Evolutionary conservation across 176 grass and related monocot genomes (phyloP).

Genomic region (Phoenix roebelenii): DNA sequence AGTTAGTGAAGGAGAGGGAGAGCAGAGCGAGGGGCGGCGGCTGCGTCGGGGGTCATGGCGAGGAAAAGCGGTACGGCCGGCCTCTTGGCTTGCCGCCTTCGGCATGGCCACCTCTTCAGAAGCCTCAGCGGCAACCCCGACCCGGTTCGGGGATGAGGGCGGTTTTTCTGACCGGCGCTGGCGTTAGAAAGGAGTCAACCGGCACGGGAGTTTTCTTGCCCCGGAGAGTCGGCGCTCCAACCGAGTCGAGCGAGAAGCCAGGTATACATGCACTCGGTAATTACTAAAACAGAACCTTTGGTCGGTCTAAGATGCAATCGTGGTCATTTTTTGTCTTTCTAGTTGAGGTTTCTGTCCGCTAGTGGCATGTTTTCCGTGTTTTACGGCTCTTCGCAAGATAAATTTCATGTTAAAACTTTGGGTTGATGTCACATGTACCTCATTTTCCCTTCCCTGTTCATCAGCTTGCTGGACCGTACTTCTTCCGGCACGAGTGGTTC

Average conservation of each 20-base stretch:
- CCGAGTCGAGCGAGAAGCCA: constrained; percentile 11
- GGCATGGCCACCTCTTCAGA: neutral
- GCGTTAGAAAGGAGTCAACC: constrained; percentile 12
- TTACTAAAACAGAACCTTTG: too few relatives aligned
- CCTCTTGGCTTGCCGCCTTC: neutral
- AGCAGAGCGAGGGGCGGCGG: neutral
- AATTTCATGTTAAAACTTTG: too few relatives aligned
- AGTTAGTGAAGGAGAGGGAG: constrained; percentile 18
- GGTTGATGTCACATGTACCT: too few relatives aligned
- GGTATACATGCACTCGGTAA: neutral
- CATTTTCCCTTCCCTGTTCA: too few relatives aligned
- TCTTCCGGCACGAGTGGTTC: constrained; percentile 23
- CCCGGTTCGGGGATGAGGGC: constrained; percentile 14
- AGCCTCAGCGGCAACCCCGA: neutral
- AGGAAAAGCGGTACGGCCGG: neutral
- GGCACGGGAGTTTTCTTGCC: constrained; percentile 37
- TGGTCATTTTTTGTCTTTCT: too few relatives aligned
- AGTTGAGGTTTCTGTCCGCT: too few relatives aligned
- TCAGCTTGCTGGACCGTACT: constrained; percentile 28
- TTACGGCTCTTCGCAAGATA: too few relatives aligned
- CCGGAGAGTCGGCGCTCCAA: neutral
- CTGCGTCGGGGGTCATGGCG: too few relatives aligned
- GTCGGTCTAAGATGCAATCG: neutral
- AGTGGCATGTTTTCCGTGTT: too few relatives aligned
- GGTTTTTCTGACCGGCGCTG: constrained; percentile 12